Base-by-base conservation (phyloP, 2,329 filamentous ascomycete genomes). In the Cercospora janseana region DNA sequence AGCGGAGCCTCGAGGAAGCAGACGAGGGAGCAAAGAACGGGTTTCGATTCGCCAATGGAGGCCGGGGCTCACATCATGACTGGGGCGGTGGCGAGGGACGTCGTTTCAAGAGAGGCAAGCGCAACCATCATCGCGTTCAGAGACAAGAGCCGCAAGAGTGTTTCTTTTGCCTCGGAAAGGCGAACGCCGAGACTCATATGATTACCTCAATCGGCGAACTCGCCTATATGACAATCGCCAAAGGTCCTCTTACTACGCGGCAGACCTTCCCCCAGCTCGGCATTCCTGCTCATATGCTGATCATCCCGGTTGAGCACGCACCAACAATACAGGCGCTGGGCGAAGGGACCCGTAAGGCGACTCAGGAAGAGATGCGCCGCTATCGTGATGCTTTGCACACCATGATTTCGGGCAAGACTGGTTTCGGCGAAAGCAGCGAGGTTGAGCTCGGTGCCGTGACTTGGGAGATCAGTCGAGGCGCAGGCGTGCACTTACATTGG, bases 111-210 rank as follows among this genome's bases (percentile, higher is more conserved):
- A n/a, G 49, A 6, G 21, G 34, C 6, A 54, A 40, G n/a, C 34
- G 45, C n/a, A 23, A 37, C 10, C 35, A 40, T 16, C 18, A 18
- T 20, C 34, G 42, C 16, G 45, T 69, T 56, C 75, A 75, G 53
- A 65, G 70, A 24, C 61, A 62, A 31, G 65, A 68, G 4, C 70
- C 72, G 2, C 84, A 85, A 45, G 80, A 86, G 63, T 98, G 93
- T 72, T 98, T 93, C 75, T 97, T 98, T 74, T 98, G 93, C 66
- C 78, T 98, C 8, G 91, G 88, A 4, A 96, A 95, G 68, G 82
- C 87, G 4, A 86, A 86, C 54, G 75, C 93, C 35, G 86, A 87
- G 45, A 86, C 85, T 1, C 92, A 98, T 70, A 86, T 98, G 70
- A 86, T 96, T 62, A 86, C 87, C 58, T 90, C 87, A 20, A 92